These are phyloP conservation scores for Teunomyces pallodes DNA, from an alignment of 805 yeast genomes.

Conservation along the genomic window DNA sequence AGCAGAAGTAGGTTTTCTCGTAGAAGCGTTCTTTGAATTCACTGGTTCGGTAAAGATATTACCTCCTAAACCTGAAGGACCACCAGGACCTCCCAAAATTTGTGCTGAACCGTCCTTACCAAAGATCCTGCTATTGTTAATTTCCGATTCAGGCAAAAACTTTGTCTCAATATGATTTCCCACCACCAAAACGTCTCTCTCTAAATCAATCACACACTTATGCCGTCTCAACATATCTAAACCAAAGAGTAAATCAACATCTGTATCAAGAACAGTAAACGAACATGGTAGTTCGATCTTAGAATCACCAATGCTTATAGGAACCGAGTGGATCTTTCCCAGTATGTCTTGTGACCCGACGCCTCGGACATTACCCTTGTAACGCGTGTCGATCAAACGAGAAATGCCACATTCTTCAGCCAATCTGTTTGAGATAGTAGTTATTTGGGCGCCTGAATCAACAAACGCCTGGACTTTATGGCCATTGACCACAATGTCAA, in stretches of 20 bases:
- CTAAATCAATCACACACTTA: conserved; percentile 77
- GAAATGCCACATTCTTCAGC: conserved; percentile 72
- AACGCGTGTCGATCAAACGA: conserved; percentile 75
- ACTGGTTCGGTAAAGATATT: conserved; percentile 24
- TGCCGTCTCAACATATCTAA: conserved; percentile 88
- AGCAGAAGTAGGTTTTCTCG: background rate
- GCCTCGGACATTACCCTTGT: conserved; percentile 81
- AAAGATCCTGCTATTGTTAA: conserved; percentile 33
- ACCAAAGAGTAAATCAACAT: conserved; percentile 77
- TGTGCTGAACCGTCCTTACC: conserved; percentile 10
- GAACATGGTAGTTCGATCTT: conserved; percentile 39
- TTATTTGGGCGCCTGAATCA: conserved; percentile 93
- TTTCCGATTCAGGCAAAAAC: conserved; percentile 73
- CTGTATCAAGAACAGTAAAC: conserved; percentile 54
- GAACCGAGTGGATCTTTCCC: conserved; percentile 88
- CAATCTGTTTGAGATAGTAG: conserved; percentile 74
- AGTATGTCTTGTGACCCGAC: conserved; percentile 78
- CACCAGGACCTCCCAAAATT: conserved; percentile 5
- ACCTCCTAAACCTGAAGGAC: conserved; percentile 30
- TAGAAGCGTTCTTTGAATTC: conserved; percentile 12
- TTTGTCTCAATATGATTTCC: conserved; percentile 68
- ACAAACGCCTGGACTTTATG: conserved; percentile 85
- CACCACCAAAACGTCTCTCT: conserved; percentile 59
- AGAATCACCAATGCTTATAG: conserved; percentile 67
- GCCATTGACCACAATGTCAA: conserved; percentile 76